phyloP scores from a whole-genome alignment of 2,329 filamentous ascomycete species.

The Thielaviopsis musarum region DNA sequence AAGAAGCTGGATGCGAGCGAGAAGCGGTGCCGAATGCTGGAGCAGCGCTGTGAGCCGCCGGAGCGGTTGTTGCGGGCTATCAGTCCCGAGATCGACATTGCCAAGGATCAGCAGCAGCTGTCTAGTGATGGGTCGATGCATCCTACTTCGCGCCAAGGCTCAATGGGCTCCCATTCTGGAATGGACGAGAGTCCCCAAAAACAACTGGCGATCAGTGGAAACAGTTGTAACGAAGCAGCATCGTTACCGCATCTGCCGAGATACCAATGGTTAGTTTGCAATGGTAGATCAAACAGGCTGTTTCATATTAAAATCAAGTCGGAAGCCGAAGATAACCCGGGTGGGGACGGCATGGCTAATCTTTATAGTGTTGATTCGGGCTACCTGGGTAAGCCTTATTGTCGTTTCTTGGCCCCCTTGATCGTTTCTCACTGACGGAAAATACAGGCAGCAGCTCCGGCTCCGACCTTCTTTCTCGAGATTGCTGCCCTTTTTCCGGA shows the following conservation, averaged over 20 bases:
- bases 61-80: conserved; percentile 16
- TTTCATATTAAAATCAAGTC: not conserved
- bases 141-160: not conserved
- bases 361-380: conserved; percentile 15
- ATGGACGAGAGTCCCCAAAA: not conserved
- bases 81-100: conserved; percentile 17
- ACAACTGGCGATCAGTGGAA: not conserved
- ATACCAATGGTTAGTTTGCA: not conserved
- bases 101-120: conserved; percentile 16
- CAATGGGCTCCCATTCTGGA: not conserved
- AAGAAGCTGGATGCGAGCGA: conserved; percentile 21
- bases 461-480: conserved; percentile 16
- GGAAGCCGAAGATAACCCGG: conserved; percentile 8
- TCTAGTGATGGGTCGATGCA: not conserved
- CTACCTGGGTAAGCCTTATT: conserved; percentile 14
- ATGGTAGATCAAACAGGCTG: not conserved
- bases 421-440: not conserved
- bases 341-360: conserved; percentile 17
- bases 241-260: not conserved
- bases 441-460: conserved; percentile 17
- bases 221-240: not conserved
- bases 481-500: conserved; percentile 12
- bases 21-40: conserved; percentile 3
- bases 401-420: not conserved
- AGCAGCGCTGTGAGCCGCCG: conserved; percentile 2